Percentiles rank a stretch among this genome's conserved stretches.
Conservation (phyloP, 2,329 filamentous ascomycete species). For the Aspergillus unguis region DNA sequence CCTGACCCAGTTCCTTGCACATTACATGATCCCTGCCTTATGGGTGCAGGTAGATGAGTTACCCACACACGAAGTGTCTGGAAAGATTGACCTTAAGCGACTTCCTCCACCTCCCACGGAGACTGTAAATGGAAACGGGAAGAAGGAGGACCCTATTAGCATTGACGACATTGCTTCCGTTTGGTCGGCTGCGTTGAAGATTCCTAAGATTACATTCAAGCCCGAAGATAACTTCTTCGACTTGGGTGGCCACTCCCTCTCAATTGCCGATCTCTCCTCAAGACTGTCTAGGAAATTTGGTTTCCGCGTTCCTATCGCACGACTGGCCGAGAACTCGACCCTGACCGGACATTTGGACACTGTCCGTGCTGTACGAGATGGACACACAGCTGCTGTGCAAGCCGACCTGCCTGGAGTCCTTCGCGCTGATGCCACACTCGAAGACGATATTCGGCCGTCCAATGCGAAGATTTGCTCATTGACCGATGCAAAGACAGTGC, state of each 20-base stretch:
- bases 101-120: slow-evolving; percentile 59
- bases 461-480: slow-evolving; percentile 56
- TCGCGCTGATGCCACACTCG: slow-evolving; percentile 63
- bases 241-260: slow-evolving; percentile 72
- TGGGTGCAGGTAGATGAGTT: slow-evolving; percentile 71
- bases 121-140: slow-evolving; percentile 45
- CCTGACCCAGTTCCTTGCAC: slow-evolving; percentile 65
- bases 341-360: slow-evolving; percentile 69
- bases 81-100: slow-evolving; percentile 71
- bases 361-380: slow-evolving; percentile 67
- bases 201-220: slow-evolving; percentile 61
- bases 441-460: slow-evolving; percentile 63
- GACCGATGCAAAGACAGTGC: slow-evolving; percentile 63
- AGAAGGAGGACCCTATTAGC: slow-evolving; percentile 61
- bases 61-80: slow-evolving; percentile 74
- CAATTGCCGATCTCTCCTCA: slow-evolving; percentile 72
- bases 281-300: slow-evolving; percentile 67
- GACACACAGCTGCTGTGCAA: slow-evolving; percentile 70
- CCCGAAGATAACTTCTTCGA: slow-evolving; percentile 76
- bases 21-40: slow-evolving; percentile 77
- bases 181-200: slow-evolving; percentile 68
- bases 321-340: slow-evolving; percentile 68
- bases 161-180: slow-evolving; percentile 66
- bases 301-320: slow-evolving; percentile 67
- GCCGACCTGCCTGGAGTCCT: slow-evolving; percentile 70